Conservation (phyloP, 495 filamentous ascomycete genomes). For the Gamarada debralockiae region DNA sequence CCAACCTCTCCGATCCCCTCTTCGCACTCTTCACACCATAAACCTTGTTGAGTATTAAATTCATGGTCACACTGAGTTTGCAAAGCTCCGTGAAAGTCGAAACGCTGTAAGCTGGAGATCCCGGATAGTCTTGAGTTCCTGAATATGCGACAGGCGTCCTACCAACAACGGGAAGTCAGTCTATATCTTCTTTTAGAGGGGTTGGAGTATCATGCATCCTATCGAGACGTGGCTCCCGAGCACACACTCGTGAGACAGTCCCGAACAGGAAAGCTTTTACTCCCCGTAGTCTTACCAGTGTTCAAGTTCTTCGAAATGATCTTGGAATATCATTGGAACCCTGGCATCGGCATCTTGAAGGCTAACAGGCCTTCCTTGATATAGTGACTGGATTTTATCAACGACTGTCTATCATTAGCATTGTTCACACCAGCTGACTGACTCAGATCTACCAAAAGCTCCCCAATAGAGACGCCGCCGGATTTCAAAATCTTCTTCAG, state of each 20-base stretch:
- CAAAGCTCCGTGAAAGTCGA: constrained; percentile 27
- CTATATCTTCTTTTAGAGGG: too few species aligned
- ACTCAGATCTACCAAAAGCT: constrained; percentile 29
- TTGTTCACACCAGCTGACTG: background rate
- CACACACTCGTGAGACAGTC: too few species aligned
- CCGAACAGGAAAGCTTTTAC: too few species aligned
- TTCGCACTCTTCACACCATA: constrained; percentile 23
- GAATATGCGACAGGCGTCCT: background rate
- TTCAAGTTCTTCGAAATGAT: constrained; percentile 11
- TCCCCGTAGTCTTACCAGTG: background rate
- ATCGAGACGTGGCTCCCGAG: too few species aligned
- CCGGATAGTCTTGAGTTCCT: background rate
- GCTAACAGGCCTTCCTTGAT: constrained; percentile 3
- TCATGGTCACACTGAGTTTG: constrained; percentile 26
- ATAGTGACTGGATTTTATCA: constrained; percentile 15
- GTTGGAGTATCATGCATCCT: too few species aligned
- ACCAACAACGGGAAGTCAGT: too few species aligned
- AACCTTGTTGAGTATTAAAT: constrained; percentile 22
- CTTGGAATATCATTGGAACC: background rate
- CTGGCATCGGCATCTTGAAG: background rate
- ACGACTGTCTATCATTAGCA: constrained; percentile 2
- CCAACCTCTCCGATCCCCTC: constrained; percentile 17
- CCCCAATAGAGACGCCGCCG: constrained; percentile 38
- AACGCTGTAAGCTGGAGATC: background rate
- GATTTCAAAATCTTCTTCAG: constrained; percentile 40